Evolutionary conservation across 2,329 filamentous ascomycete genomes (phyloP).

Genomic region (Colletotrichum spaethianum): DNA sequence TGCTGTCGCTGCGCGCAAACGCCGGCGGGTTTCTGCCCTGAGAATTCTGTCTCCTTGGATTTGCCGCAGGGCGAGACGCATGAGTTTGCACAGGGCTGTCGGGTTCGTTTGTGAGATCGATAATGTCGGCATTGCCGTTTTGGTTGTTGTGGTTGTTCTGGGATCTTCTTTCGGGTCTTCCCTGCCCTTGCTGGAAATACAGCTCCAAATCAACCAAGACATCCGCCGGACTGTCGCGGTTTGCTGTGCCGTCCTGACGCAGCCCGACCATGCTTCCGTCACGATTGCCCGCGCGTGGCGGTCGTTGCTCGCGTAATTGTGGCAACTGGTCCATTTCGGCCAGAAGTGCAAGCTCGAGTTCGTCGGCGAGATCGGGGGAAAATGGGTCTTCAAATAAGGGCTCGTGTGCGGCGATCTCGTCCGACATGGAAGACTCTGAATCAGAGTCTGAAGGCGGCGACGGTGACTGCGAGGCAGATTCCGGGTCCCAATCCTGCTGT

Average conservation of each 20-base stretch:
- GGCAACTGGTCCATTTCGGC: constrained; percentile 34
- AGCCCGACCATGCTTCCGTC: constrained; percentile 2
- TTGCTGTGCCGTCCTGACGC: neutral
- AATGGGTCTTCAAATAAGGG: constrained; percentile 25
- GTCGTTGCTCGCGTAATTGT: neutral
- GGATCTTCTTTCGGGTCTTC: constrained; percentile 22
- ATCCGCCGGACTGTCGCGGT: constrained; percentile 37
- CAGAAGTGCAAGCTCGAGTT: constrained; percentile 37
- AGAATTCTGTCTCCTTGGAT: constrained; percentile 59
- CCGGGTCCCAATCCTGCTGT: constrained; percentile 22
- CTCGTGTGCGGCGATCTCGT: neutral
- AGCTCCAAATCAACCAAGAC: constrained; percentile 48
- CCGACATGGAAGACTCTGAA: constrained; percentile 17
- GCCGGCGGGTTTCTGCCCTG: constrained; percentile 58
- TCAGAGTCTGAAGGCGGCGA: constrained; percentile 4
- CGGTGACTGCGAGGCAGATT: constrained; percentile 21
- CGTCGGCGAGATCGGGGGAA: constrained; percentile 34
- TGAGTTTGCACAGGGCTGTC: constrained; percentile 57
- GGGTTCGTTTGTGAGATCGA: constrained; percentile 66
- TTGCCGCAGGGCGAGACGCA: constrained; percentile 44
- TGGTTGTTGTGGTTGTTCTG: constrained; percentile 31
- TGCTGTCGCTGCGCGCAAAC: constrained; percentile 61
- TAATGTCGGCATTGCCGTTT: constrained; percentile 51
- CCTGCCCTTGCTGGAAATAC: constrained; percentile 29
- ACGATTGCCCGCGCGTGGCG: neutral